Conservation (phyloP, 108 stramenopile genomes). For the Skeletonema costatum region DNA sequence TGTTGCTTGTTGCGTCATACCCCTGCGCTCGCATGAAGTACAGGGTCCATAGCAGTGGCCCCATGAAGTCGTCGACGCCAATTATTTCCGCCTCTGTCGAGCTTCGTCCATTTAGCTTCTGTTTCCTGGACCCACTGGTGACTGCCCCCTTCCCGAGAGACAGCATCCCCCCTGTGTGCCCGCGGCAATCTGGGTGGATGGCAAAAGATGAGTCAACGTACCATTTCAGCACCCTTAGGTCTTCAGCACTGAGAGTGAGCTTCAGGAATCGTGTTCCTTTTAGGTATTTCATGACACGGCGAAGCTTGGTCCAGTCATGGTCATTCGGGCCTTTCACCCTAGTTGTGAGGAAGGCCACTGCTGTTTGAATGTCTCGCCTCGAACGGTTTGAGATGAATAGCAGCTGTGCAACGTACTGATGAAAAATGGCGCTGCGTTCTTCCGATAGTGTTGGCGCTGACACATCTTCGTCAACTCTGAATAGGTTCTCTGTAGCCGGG, state of each 20-base stretch:
- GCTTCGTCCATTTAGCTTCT: neutral
- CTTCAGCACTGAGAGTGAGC: constrained; percentile 15
- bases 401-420: neutral
- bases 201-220: constrained; percentile 39
- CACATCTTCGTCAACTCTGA: constrained; percentile 15
- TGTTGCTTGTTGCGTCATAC: constrained; percentile 16
- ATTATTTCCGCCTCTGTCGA: neutral
- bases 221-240: neutral
- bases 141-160: constrained; percentile 31
- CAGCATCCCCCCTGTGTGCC: constrained; percentile 47
- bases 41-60: constrained; percentile 40
- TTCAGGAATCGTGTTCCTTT: constrained; percentile 5
- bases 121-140: neutral
- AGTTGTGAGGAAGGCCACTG: neutral
- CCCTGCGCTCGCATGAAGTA: constrained; percentile 54
- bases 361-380: neutral
- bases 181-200: constrained; percentile 30
- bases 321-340: too few species aligned
- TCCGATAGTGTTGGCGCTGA: neutral
- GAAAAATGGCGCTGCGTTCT: neutral
- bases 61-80: constrained; percentile 29
- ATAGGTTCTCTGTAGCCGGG: constrained; percentile 31
- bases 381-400: neutral
- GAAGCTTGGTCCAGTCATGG: constrained; percentile 14
- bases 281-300: constrained; percentile 40